Evolutionary conservation across 2,329 filamentous ascomycete genomes (phyloP).

Genomic region (Podosphaera fusca): DNA sequence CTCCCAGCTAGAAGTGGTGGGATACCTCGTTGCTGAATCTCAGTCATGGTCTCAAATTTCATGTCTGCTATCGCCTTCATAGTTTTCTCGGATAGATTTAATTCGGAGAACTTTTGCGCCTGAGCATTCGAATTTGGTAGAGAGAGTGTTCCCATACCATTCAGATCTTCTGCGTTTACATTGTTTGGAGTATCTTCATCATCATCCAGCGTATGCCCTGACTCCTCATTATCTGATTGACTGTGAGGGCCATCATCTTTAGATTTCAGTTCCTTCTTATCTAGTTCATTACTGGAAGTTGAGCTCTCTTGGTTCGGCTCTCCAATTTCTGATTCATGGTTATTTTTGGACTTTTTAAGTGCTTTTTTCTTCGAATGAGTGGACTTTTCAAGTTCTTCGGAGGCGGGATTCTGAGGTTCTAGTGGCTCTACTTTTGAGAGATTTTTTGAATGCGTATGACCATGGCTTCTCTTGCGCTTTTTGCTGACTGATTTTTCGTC

Average conservation of each 20-base stretch:
- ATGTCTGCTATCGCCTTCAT: slow-evolving; percentile 52
- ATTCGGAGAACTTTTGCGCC: slow-evolving; percentile 21
- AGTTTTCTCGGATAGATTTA: slow-evolving; percentile 72
- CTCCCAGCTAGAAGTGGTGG: slow-evolving; percentile 71
- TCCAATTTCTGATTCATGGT: slow-evolving; percentile 13
- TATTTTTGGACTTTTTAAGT: slow-evolving; percentile 19
- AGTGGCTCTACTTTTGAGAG: slow-evolving; percentile 3
- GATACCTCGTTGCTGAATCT: slow-evolving; percentile 74
- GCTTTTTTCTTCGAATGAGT: slow-evolving; percentile 10
- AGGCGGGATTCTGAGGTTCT: slow-evolving; percentile 3
- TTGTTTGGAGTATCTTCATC: background rate
- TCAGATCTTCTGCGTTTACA: slow-evolving; percentile 5
- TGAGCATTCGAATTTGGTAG: slow-evolving; percentile 7
- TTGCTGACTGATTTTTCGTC: slow-evolving; percentile 12
- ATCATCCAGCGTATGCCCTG: background rate
- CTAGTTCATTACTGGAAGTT: background rate
- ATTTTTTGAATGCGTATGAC: slow-evolving; percentile 7
- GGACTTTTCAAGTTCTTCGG: slow-evolving; percentile 5
- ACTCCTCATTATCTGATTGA: slow-evolving; percentile 8
- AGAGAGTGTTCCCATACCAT: slow-evolving; percentile 7
- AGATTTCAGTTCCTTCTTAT: slow-evolving; percentile 14
- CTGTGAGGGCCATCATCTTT: slow-evolving; percentile 11
- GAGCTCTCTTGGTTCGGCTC: slow-evolving; percentile 3
- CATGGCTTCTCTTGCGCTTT: slow-evolving; percentile 17
- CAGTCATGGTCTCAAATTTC: slow-evolving; percentile 88